phyloP scores from a whole-genome alignment of 116 monocot genomes.

The Zostera marina region DNA sequence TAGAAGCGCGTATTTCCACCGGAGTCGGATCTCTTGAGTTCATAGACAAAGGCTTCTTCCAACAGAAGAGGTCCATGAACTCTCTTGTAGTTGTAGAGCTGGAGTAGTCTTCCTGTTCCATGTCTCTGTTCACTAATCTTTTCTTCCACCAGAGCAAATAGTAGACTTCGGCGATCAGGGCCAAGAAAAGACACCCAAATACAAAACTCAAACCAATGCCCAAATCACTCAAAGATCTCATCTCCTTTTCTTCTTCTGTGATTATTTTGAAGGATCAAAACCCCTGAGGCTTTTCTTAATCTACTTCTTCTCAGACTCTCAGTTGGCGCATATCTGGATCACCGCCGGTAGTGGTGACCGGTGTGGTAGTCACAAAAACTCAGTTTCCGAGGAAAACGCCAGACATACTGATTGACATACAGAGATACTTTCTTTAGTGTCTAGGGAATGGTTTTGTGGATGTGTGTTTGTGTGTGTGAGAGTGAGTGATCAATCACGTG shows the following conservation, averaged over 20 bases:
- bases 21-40: constrained; percentile 33
- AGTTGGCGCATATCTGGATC: too few relatives aligned
- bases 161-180: constrained; percentile 65
- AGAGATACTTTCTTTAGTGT: too few relatives aligned
- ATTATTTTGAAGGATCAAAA: too few relatives aligned
- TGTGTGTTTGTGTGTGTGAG: too few relatives aligned
- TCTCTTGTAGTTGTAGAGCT: constrained; percentile 23
- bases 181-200: constrained; percentile 52
- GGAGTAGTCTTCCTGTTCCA: constrained; percentile 12
- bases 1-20: constrained; percentile 15
- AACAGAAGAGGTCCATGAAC: constrained; percentile 36
- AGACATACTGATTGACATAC: too few relatives aligned
- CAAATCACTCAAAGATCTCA: constrained; percentile 12
- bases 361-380: too few relatives aligned
- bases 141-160: constrained; percentile 53
- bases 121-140: constrained; percentile 13
- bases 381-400: too few relatives aligned
- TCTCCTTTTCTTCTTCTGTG: not conserved
- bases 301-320: too few relatives aligned
- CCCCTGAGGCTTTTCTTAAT: too few relatives aligned
- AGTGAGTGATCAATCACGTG: too few relatives aligned
- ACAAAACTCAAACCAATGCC: constrained; percentile 22
- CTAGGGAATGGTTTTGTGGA: too few relatives aligned
- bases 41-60: constrained; percentile 30
- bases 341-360: too few relatives aligned